phyloP scores from a whole-genome alignment of 352 stramenopile genomes.

The Phytophthora vignae region DNA sequence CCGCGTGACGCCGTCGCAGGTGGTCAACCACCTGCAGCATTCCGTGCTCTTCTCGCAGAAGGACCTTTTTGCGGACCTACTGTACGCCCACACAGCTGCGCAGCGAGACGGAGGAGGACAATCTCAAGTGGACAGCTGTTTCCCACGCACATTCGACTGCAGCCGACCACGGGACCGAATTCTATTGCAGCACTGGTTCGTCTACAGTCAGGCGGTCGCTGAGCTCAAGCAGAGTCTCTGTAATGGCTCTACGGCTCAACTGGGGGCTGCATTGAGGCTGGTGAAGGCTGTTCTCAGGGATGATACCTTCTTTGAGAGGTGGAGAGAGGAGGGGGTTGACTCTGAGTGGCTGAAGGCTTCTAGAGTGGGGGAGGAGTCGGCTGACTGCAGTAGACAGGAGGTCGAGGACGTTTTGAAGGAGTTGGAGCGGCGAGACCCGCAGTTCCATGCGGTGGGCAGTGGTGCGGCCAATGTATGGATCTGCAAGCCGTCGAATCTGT shows the following conservation, averaged over 20 bases:
- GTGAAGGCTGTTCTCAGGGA: neutral
- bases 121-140: slow-evolving; percentile 52
- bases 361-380: neutral
- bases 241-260: neutral
- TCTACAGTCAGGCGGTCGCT: slow-evolving; percentile 58
- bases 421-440: slow-evolving; percentile 44
- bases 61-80: slow-evolving; percentile 49
- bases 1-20: slow-evolving; percentile 46
- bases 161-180: slow-evolving; percentile 5
- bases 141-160: slow-evolving; percentile 60
- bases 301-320: slow-evolving; percentile 17
- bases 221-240: slow-evolving; percentile 42
- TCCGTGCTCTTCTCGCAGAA: slow-evolving; percentile 74
- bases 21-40: slow-evolving; percentile 77
- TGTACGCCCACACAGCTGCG: slow-evolving; percentile 37
- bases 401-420: slow-evolving; percentile 29
- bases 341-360: neutral
- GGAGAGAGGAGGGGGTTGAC: slow-evolving; percentile 10
- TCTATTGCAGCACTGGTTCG: slow-evolving; percentile 49
- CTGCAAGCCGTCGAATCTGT: slow-evolving; percentile 81
- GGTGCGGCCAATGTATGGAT: slow-evolving; percentile 72
- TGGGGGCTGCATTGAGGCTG: slow-evolving; percentile 16
- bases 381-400: slow-evolving; percentile 5
- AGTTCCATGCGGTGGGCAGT: slow-evolving; percentile 47
- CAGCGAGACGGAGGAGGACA: neutral